Percentiles rank a stretch among this genome's conserved stretches.
phyloP scores from a whole-genome alignment of 177 flowering plant genomes.

The Vitis hybrid region DNA sequence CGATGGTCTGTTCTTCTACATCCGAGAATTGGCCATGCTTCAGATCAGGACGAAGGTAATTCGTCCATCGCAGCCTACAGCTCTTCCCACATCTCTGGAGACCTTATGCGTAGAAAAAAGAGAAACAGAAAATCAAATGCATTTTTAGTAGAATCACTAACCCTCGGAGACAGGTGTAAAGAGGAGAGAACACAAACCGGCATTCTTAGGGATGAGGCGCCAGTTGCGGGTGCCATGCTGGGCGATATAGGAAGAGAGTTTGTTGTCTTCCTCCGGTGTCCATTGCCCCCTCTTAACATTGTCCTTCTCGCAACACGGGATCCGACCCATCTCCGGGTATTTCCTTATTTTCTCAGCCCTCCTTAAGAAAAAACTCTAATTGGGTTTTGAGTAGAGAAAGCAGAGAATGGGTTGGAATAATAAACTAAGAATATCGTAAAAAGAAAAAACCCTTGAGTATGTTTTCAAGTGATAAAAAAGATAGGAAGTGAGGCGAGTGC shows the following conservation, averaged over 20 bases:
- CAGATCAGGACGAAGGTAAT: slow-evolving; percentile 93
- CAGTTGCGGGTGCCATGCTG: slow-evolving; percentile 96
- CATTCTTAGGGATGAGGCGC: slow-evolving; percentile 97
- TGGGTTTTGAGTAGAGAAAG: too few relatives aligned
- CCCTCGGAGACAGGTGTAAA: neutral
- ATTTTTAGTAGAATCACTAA: neutral
- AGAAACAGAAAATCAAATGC: neutral
- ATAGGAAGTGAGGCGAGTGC: too few relatives aligned
- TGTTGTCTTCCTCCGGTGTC: slow-evolving; percentile 98
- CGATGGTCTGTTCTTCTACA: slow-evolving; percentile 79
- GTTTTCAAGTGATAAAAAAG: too few relatives aligned
- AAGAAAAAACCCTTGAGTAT: too few relatives aligned
- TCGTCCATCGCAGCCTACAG: slow-evolving; percentile 95
- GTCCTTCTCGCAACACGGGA: slow-evolving; percentile 73
- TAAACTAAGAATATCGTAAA: too few relatives aligned
- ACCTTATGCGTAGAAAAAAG: slow-evolving; percentile 33
- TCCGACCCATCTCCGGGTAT: slow-evolving; percentile 59
- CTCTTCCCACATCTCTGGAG: slow-evolving; percentile 97
- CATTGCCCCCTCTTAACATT: slow-evolving; percentile 95
- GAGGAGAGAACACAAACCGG: slow-evolving; percentile 41
- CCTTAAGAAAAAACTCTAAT: too few relatives aligned
- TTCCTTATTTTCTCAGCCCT: too few relatives aligned
- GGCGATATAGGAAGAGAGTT: slow-evolving; percentile 89
- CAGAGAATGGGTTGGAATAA: too few relatives aligned
- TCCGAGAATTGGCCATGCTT: slow-evolving; percentile 83